Evolutionary conservation across 139 green algal species (phyloP).

Genomic region (Haematococcus lacustris): DNA sequence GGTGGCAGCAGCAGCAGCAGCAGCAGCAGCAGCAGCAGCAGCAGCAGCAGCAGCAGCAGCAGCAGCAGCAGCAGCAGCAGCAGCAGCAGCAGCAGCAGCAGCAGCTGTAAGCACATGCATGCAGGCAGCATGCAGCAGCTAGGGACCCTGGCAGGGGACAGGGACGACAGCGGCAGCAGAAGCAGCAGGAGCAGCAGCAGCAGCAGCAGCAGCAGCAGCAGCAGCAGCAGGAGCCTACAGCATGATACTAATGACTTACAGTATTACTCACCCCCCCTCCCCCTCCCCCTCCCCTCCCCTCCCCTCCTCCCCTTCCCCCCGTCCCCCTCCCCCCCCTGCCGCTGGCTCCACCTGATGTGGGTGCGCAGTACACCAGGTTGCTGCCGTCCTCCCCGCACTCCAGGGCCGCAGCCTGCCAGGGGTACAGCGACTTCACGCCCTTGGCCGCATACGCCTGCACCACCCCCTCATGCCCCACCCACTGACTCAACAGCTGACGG

Average conservation of each 20-base stretch:
- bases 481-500: no score
- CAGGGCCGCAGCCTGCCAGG: constrained; percentile 66
- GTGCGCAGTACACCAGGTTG: constrained; percentile 82
- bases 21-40: no score
- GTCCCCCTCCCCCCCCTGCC: no score
- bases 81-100: no score
- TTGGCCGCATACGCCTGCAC: neutral
- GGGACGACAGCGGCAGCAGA: neutral
- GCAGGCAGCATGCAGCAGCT: neutral
- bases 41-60: no score
- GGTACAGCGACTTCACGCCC: constrained; percentile 38
- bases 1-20: neutral
- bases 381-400: constrained; percentile 46
- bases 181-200: neutral
- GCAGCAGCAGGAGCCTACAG: neutral
- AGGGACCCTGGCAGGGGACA: neutral
- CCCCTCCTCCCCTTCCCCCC: no score
- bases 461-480: neutral
- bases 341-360: constrained; percentile 50
- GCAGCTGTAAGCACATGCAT: neutral
- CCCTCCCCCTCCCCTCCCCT: no score
- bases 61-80: no score
- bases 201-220: constrained; percentile 1
- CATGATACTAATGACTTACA: neutral
- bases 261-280: no score